These are phyloP conservation scores for Cyamopsis tetragonoloba DNA, from an alignment of 306 rosid genomes.

Conservation along the genomic window DNA sequence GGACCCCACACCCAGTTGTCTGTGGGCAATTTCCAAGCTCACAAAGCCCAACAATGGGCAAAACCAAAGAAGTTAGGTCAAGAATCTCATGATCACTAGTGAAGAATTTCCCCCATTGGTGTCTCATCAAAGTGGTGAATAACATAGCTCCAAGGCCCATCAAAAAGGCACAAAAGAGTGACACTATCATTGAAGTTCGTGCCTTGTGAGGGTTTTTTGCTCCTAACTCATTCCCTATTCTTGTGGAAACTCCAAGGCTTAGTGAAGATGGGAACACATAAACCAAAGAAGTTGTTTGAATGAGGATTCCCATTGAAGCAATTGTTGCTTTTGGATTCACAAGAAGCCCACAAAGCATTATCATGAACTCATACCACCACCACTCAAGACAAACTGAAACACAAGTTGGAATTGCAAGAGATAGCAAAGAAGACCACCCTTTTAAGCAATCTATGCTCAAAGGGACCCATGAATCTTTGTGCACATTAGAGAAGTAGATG, in stretches of 20 bases:
- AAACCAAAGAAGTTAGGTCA: constrained; percentile 62
- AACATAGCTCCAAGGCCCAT: constrained; percentile 75
- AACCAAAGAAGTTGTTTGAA: constrained; percentile 87
- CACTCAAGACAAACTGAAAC: constrained; percentile 91
- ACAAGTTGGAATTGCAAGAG: constrained; percentile 81
- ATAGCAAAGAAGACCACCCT: constrained; percentile 79
- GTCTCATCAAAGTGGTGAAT: constrained; percentile 69
- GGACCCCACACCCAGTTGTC: constrained; percentile 87
- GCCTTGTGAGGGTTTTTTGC: constrained; percentile 78
- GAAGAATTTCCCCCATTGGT: constrained; percentile 81
- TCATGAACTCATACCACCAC: constrained; percentile 99
- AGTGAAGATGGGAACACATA: constrained; percentile 92
- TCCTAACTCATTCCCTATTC: constrained; percentile 80
- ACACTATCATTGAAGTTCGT: constrained; percentile 72
- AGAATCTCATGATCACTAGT: constrained; percentile 62
- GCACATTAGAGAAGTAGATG: constrained; percentile 63
- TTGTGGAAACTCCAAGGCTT: constrained; percentile 79
- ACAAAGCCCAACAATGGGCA: constrained; percentile 84
- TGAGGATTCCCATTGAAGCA: constrained; percentile 89
- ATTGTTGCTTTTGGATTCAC: constrained; percentile 81
- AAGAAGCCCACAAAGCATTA: constrained; percentile 76
- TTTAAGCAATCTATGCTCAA: constrained; percentile 64
- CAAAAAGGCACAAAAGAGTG: constrained; percentile 46
- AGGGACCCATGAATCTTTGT: constrained; percentile 70
- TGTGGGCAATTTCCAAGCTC: constrained; percentile 98